These are phyloP conservation scores for Penicillium glabrum DNA, from an alignment of 2,329 filamentous ascomycete species.

Conservation along the genomic window DNA sequence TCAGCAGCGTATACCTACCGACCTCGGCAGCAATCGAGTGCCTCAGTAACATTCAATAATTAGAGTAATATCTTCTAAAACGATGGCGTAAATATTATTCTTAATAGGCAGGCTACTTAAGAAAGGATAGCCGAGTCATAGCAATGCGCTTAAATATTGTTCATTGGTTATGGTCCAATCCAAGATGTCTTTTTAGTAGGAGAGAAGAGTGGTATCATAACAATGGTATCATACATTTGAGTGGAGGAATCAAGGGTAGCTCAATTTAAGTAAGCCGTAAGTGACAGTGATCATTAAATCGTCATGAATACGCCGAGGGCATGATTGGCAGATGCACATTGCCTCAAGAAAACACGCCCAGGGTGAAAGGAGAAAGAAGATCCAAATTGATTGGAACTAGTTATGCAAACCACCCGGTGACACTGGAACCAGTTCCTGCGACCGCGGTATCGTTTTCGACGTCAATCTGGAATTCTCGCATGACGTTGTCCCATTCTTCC, in stretches of 20 bases:
- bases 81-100: no score
- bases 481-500: slow-evolving; percentile 40
- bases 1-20: no score
- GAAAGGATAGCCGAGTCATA: no score
- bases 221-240: slow-evolving; percentile 12
- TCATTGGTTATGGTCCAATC: neutral
- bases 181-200: neutral
- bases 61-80: no score
- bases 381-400: slow-evolving; percentile 3
- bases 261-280: neutral
- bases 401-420: slow-evolving; percentile 31
- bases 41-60: no score
- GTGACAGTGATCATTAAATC: neutral
- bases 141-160: neutral
- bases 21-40: no score
- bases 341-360: neutral
- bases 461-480: slow-evolving; percentile 40
- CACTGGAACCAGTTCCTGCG: slow-evolving; percentile 18
- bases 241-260: slow-evolving; percentile 9
- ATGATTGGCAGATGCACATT: neutral
- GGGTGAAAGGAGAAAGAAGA: neutral
- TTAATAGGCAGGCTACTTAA: no score
- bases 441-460: slow-evolving; percentile 27
- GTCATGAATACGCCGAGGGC: neutral
- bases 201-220: slow-evolving; percentile 12